Conservation (phyloP, 495 filamentous ascomycete species). For the Chaetomium cochliodes region DNA sequence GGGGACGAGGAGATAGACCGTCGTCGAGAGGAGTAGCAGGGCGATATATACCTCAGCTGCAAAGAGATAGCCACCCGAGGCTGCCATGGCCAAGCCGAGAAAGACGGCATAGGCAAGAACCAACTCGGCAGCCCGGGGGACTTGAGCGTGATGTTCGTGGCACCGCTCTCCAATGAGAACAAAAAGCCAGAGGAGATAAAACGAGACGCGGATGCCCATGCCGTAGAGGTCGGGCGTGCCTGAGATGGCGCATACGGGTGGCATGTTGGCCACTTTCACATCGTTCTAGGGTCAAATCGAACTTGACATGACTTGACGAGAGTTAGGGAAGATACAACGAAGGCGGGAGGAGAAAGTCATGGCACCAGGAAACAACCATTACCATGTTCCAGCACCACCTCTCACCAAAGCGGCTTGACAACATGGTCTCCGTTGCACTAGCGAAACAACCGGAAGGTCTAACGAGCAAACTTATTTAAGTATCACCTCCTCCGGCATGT, state of each 20-base stretch:
- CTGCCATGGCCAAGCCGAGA: conserved; percentile 22
- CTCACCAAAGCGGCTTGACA: neutral
- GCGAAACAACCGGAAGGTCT: neutral
- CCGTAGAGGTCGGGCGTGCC: conserved; percentile 31
- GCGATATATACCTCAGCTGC: conserved; percentile 38
- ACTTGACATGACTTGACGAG: neutral
- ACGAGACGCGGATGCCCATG: conserved; percentile 39
- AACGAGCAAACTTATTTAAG: neutral
- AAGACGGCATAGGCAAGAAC: conserved; percentile 29
- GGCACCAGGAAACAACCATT: neutral
- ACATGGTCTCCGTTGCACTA: neutral
- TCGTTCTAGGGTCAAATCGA: neutral
- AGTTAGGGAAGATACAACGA: neutral
- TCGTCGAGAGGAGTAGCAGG: conserved; percentile 39
- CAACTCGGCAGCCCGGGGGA: conserved; percentile 22
- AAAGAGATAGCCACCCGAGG: conserved; percentile 4
- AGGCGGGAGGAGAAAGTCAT: neutral
- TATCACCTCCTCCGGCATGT: neutral
- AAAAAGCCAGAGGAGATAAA: conserved; percentile 40
- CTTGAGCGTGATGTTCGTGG: conserved; percentile 14
- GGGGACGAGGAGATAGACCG: conserved; percentile 36
- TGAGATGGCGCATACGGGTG: conserved; percentile 18
- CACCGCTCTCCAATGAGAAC: conserved; percentile 31
- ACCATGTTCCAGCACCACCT: neutral
- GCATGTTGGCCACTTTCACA: conserved; percentile 8